Base-by-base conservation (phyloP, 2,329 filamentous ascomycete genomes). In the Pyricularia pennisetigena region DNA sequence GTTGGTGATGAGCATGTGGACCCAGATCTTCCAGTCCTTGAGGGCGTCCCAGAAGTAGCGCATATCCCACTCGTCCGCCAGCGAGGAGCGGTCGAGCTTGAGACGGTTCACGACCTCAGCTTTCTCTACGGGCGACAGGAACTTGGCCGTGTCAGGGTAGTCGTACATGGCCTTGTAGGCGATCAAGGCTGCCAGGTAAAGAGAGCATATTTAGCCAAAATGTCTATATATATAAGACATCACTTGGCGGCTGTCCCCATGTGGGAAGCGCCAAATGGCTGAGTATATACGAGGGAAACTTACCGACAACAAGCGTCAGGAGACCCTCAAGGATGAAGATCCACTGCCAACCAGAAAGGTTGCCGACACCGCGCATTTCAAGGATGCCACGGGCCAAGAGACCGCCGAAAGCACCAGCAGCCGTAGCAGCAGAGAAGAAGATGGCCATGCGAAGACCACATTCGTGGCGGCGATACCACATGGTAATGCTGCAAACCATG, bases 361-460 rank as follows among this genome's bases (percentile, higher is more conserved):
- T 85, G 0, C 83, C 88, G 0, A 89, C 74, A 0, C 89, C 89
- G 66, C 88, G 81, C 88, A 93, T 91, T 68, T 89, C 84, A 9
- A 83, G 83, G 68, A 93, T 92, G 0, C 82, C 90, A 59, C 87
- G 90, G 0, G 90, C 90, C 1, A 93, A 80, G 2, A 93, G 81
- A 4, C 90, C 90, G 71, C 88, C 90, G 72, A 93, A 93, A 0
- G 89, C 92, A 0, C 92, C 92, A 0, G 92, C 91, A 0, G 95
- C 80, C 0, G 92, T 91, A 0, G 92, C 91, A 0, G 91, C 91
- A 0, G 90, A 91, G 80, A 94, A 96, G 82, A 95, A 94, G 67
- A 94, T 85, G 1, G 92, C 91, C 70, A 83, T 82, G 0, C 85
- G 79, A 26, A 84, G 75, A 68, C 85, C 83, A 32, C 85, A 82